Conservation (phyloP, 108 stramenopile genomes). For the Phaeodactylum tricornutum region DNA sequence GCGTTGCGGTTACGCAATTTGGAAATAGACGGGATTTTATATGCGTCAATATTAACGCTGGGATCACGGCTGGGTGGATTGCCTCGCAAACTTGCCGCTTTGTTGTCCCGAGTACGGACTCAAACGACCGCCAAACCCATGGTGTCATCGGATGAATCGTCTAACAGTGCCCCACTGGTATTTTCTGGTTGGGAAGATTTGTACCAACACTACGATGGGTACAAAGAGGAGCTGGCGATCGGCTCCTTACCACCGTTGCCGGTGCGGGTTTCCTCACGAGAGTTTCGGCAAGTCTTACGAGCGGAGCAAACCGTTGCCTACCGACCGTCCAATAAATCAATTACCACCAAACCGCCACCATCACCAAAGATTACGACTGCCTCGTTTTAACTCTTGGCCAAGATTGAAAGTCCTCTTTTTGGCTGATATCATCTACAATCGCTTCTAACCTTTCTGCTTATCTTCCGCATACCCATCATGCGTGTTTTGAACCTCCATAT, state of each 20-base stretch:
- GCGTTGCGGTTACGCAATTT: constrained; percentile 50
- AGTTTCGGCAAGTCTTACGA: constrained; percentile 1
- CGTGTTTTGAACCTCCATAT: too few species aligned
- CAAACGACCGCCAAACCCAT: not conserved
- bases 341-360: too few species aligned
- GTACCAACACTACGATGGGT: not conserved
- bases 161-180: not conserved
- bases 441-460: too few species aligned
- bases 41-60: constrained; percentile 39
- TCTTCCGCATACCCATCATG: too few species aligned
- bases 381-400: too few species aligned
- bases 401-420: too few species aligned
- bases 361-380: too few species aligned
- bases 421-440: too few species aligned
- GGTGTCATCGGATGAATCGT: not conserved
- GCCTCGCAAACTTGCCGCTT: constrained; percentile 39
- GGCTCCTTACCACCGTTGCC: constrained; percentile 1
- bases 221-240: not conserved
- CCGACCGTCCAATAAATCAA: too few species aligned
- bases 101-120: constrained; percentile 20
- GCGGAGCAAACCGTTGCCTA: constrained; percentile 8
- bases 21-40: constrained; percentile 44
- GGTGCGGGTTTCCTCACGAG: not conserved
- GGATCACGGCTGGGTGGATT: constrained; percentile 44
- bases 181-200: not conserved